Percentiles rank a stretch among this genome's conserved stretches.
Evolutionary conservation across 345 rosid genomes (phyloP).

Genomic region (Microthlaspi erraticum): DNA sequence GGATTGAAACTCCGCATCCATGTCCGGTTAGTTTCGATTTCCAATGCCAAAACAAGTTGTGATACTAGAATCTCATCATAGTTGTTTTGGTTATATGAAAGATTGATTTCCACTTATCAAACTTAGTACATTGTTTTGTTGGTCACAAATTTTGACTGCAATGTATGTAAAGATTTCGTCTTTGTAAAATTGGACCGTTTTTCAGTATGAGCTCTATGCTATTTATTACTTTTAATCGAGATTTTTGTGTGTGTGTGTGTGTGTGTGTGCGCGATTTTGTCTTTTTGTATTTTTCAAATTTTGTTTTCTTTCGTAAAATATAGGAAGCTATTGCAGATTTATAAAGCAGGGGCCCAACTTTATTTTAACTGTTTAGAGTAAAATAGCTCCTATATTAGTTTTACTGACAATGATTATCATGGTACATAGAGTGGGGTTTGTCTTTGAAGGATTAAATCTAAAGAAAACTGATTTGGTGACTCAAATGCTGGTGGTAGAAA

Average conservation of each 20-base stretch:
- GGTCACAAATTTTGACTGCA: neutral
- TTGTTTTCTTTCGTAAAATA: too few species aligned
- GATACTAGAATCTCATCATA: neutral
- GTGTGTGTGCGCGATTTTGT: too few species aligned
- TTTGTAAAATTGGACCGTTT: too few species aligned
- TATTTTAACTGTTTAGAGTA: too few species aligned
- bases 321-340: too few species aligned
- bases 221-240: too few species aligned
- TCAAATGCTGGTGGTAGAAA: neutral
- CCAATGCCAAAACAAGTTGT: neutral
- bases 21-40: conserved; percentile 3
- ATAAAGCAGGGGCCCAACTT: too few species aligned
- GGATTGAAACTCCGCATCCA: neutral
- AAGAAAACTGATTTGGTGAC: neutral
- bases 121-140: neutral
- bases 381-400: too few species aligned
- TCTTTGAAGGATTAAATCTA: neutral
- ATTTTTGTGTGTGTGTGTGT: too few species aligned
- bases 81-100: neutral
- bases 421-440: neutral
- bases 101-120: neutral
- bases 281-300: too few species aligned
- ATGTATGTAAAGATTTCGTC: neutral
- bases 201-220: too few species aligned
- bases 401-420: too few species aligned